phyloP scores from a whole-genome alignment of 192 early-diverging fungal species.

The Backusella parvicylindrica region DNA sequence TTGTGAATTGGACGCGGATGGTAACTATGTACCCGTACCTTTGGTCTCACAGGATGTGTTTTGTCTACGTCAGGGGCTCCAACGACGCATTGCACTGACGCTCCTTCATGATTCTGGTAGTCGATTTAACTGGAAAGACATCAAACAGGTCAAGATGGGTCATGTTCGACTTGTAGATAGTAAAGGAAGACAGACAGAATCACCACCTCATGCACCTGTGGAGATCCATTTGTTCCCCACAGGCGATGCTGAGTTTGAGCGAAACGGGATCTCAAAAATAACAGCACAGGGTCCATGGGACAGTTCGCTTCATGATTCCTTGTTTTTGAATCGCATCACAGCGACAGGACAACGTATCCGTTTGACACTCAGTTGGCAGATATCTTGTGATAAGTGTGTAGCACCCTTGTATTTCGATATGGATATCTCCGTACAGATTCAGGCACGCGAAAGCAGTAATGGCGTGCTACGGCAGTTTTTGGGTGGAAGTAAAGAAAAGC shows the following conservation, averaged over 20 bases:
- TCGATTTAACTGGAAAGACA: conserved; percentile 52
- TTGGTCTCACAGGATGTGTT: conserved; percentile 52
- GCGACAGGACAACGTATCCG: conserved; percentile 50
- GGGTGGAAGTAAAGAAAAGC: conserved; percentile 28
- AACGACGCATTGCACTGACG: conserved; percentile 63
- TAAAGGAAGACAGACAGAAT: conserved; percentile 53
- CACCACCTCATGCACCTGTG: conserved; percentile 37
- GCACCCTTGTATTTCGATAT: conserved; percentile 55
- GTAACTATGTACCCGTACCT: conserved; percentile 59
- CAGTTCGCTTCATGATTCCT: conserved; percentile 66
- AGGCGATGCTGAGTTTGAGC: conserved; percentile 32
- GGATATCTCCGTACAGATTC: conserved; percentile 58
- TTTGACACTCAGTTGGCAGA: conserved; percentile 47
- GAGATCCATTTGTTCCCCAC: conserved; percentile 42
- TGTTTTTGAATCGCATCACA: conserved; percentile 62
- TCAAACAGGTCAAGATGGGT: conserved; percentile 42
- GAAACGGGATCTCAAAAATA: conserved; percentile 59
- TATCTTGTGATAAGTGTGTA: conserved; percentile 38
- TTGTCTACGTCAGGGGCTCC: conserved; percentile 71
- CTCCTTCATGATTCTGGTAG: conserved; percentile 62
- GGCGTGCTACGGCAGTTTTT: background rate
- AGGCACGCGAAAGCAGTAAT: conserved; percentile 40
- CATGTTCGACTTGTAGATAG: conserved; percentile 48
- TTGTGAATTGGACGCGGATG: conserved; percentile 59
- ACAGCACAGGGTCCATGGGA: conserved; percentile 65